phyloP scores from a whole-genome alignment of 2,329 filamentous ascomycete species.

The Furcasterigmium sp. region DNA sequence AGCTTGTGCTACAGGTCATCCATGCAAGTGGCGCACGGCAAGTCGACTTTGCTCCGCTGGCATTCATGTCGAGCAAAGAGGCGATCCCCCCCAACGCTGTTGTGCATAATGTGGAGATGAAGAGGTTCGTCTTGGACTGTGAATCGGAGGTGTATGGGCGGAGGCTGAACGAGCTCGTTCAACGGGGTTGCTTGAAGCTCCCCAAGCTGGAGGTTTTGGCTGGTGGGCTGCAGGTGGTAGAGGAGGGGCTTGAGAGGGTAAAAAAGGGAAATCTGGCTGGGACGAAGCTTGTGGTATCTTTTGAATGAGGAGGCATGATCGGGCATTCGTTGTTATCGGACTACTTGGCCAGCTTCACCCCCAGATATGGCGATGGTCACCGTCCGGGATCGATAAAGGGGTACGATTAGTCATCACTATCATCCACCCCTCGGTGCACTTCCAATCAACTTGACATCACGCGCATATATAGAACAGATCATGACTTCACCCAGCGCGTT shows the following conservation, averaged over 20 bases:
- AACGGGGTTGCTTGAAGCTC: conserved; percentile 17
- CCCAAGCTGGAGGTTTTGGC: conserved; percentile 24
- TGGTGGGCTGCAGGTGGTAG: conserved; percentile 24
- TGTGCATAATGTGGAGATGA: conserved; percentile 32
- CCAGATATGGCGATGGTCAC: no score
- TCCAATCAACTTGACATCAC: no score
- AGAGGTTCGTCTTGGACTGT: conserved; percentile 28
- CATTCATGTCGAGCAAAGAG: conserved; percentile 22
- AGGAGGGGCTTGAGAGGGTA: conserved; percentile 23
- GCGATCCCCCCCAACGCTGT: conserved; percentile 20
- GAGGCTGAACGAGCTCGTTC: conserved; percentile 24
- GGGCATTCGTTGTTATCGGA: no score
- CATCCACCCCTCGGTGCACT: no score
- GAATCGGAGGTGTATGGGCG: conserved; percentile 19
- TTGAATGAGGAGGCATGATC: no score
- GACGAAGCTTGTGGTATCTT: conserved; percentile 24
- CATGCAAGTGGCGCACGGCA: conserved; percentile 11
- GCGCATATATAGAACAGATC: no score
- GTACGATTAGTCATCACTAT: no score
- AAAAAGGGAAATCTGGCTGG: conserved; percentile 26
- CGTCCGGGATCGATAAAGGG: no score
- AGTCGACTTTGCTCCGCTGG: conserved; percentile 26
- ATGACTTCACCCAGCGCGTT: no score
- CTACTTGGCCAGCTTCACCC: no score
- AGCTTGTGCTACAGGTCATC: conserved; percentile 18